A percentile compares a stretch with the other conserved stretches of the same genome.
These are phyloP conservation scores for Sugiyamaella marilandica DNA, from an alignment of 805 yeast species.

Conservation along the genomic window DNA sequence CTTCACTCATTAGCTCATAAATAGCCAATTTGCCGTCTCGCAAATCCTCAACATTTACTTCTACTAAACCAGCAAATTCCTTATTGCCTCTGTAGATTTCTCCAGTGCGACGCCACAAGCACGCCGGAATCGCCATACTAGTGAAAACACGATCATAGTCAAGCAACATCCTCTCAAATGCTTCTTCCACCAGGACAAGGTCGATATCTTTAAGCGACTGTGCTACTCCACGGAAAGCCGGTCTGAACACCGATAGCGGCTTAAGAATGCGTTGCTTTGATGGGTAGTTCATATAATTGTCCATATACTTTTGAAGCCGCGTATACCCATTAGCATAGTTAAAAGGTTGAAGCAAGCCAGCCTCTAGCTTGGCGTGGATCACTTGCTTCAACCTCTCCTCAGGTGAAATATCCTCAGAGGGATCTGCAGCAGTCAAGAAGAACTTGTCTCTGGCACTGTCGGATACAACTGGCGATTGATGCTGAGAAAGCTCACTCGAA, in stretches of 20 bases:
- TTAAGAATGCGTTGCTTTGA: slow-evolving; percentile 81
- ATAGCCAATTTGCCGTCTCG: slow-evolving; percentile 90
- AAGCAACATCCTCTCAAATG: slow-evolving; percentile 85
- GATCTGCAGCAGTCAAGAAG: slow-evolving; percentile 94
- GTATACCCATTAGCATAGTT: slow-evolving; percentile 94
- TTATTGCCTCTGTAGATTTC: slow-evolving; percentile 93
- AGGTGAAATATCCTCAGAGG: slow-evolving; percentile 88
- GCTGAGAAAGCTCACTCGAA: slow-evolving; percentile 1
- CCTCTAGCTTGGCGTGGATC: slow-evolving; percentile 88
- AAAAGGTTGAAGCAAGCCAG: slow-evolving; percentile 87
- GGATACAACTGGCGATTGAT: slow-evolving; percentile 1
- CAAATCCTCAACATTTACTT: slow-evolving; percentile 81
- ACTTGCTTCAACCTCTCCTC: slow-evolving; percentile 91
- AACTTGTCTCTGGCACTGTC: slow-evolving; percentile 80
- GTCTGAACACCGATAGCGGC: slow-evolving; percentile 80
- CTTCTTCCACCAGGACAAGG: slow-evolving; percentile 85
- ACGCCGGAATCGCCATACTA: slow-evolving; percentile 96
- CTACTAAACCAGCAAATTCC: slow-evolving; percentile 91
- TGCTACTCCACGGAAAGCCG: slow-evolving; percentile 91
- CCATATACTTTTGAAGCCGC: slow-evolving; percentile 84
- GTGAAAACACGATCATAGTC: slow-evolving; percentile 95
- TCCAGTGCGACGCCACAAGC: slow-evolving; percentile 95
- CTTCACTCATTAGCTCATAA: slow-evolving; percentile 91
- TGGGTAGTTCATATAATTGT: slow-evolving; percentile 78
- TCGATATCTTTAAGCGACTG: slow-evolving; percentile 86